These are phyloP conservation scores for Ustilago hordei DNA, from an alignment of 1,284 basidiomycete species.

Conservation along the genomic window DNA sequence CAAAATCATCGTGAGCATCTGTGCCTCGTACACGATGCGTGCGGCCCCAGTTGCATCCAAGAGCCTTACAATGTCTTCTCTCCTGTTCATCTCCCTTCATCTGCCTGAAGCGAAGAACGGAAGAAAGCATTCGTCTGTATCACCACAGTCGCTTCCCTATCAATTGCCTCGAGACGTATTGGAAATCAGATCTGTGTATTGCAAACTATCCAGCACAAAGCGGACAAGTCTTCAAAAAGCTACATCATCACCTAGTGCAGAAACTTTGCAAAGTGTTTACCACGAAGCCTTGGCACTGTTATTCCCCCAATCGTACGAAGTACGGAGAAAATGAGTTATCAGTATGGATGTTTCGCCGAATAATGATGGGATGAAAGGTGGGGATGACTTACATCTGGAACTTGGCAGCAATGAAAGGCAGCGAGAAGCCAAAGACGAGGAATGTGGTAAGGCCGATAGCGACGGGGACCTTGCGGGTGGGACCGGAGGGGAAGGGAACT, in stretches of 20 bases:
- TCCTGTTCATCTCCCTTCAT: too few species aligned
- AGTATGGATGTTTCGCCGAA: neutral
- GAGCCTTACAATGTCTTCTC: too few species aligned
- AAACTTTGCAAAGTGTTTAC: conserved; percentile 28
- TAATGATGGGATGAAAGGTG: neutral
- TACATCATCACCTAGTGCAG: neutral
- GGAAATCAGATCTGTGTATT: neutral
- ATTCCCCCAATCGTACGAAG: neutral
- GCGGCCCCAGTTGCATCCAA: too few species aligned
- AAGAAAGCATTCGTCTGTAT: too few species aligned
- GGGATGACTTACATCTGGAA: conserved; percentile 61
- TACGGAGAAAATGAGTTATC: neutral
- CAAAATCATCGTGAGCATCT: too few species aligned
- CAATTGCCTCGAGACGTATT: too few species aligned
- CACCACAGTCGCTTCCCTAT: too few species aligned
- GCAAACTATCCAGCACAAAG: neutral
- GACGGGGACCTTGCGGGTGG: conserved; percentile 61
- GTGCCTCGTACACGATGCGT: too few species aligned
- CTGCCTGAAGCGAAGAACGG: too few species aligned
- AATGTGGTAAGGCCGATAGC: conserved; percentile 60
- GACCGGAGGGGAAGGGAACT: conserved; percentile 66
- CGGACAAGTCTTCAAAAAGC: too few species aligned
- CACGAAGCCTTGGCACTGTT: conserved; percentile 50
- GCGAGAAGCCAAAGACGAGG: conserved; percentile 60
- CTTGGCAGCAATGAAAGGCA: conserved; percentile 63